phyloP scores from a whole-genome alignment of 148 eudicot species.

The Diospyros lotus region DNA sequence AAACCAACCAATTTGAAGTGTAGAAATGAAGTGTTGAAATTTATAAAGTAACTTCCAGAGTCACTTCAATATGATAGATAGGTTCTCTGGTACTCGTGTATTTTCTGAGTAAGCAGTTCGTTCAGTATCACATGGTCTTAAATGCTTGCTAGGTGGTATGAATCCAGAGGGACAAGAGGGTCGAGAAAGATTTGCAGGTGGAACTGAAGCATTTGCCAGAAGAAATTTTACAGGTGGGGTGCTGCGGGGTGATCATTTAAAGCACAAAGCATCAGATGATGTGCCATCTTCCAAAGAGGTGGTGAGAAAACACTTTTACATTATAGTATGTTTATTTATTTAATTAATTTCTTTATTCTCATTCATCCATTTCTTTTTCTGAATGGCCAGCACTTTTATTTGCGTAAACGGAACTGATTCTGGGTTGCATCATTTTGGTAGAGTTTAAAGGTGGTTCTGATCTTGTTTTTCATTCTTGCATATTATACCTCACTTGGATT shows the following conservation, averaged over 20 bases:
- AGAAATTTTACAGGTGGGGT: slow-evolving; percentile 29
- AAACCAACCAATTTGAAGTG: background rate
- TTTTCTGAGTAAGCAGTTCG: background rate
- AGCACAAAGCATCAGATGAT: slow-evolving; percentile 29
- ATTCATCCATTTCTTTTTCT: too few species aligned
- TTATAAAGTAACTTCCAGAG: background rate
- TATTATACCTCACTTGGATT: background rate
- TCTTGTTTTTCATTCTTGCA: background rate
- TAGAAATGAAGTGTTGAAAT: background rate
- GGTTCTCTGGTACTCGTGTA: background rate
- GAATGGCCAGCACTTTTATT: background rate
- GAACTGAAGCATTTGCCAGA: slow-evolving; percentile 32
- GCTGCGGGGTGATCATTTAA: slow-evolving; percentile 30
- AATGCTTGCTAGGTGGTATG: background rate
- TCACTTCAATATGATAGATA: background rate
- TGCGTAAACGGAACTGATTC: background rate
- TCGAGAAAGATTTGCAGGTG: slow-evolving; percentile 30
- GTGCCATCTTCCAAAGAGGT: slow-evolving; percentile 24
- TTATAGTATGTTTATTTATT: background rate
- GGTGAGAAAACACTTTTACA: slow-evolving; percentile 11
- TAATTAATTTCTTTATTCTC: background rate
- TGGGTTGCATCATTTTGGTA: background rate
- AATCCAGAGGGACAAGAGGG: slow-evolving; percentile 22
- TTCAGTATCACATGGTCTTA: background rate
- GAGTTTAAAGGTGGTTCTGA: background rate